phyloP scores from a whole-genome alignment of 768 basidiomycete genomes.

The Phylloporus scabripes region DNA sequence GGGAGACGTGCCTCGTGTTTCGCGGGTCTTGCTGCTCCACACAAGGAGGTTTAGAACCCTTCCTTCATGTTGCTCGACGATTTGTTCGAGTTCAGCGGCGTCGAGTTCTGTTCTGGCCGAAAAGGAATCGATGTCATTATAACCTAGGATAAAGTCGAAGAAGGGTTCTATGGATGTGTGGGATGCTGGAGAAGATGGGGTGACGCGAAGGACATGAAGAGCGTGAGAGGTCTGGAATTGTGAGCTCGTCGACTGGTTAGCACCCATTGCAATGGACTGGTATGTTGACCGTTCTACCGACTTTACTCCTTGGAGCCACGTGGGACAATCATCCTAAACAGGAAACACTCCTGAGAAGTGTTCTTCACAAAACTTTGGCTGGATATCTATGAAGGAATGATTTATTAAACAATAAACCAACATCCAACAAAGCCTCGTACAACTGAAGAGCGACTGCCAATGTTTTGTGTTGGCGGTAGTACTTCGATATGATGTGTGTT shows the following conservation, averaged over 20 bases:
- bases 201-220: constrained; percentile 85
- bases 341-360: constrained; percentile 2
- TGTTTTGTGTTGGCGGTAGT: too few relatives aligned
- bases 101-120: constrained; percentile 52
- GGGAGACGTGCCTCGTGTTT: constrained; percentile 54
- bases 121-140: constrained; percentile 59
- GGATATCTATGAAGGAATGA: too few relatives aligned
- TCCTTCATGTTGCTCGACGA: constrained; percentile 80
- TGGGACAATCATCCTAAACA: constrained; percentile 4
- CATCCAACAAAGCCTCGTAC: too few relatives aligned
- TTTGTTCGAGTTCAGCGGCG: constrained; percentile 64
- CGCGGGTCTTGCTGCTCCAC: constrained; percentile 77
- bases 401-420: too few relatives aligned
- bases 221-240: constrained; percentile 40
- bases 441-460: too few relatives aligned
- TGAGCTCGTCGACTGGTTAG: constrained; percentile 60
- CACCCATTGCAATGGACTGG: constrained; percentile 49
- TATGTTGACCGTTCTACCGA: too few relatives aligned
- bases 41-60: constrained; percentile 63
- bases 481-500: constrained; percentile 8
- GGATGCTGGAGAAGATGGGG: constrained; percentile 83
- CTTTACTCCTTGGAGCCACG: background rate
- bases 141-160: constrained; percentile 95
- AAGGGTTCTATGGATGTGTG: constrained; percentile 82
- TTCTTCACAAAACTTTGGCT: background rate